Base-by-base conservation (phyloP, 495 filamentous ascomycete genomes). In the Neurospora sp. region DNA sequence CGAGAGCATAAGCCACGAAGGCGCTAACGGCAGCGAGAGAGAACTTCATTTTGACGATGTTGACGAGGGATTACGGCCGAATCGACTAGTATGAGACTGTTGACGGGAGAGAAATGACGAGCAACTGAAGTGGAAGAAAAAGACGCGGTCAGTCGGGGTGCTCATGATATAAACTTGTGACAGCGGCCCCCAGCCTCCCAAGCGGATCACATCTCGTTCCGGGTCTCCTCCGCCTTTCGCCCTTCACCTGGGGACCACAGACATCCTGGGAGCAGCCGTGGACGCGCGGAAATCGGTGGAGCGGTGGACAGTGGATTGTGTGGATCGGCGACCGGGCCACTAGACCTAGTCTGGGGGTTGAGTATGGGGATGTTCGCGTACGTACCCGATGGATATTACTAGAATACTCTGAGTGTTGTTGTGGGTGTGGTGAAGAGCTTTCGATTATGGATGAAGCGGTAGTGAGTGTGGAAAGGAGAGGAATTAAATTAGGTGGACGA, bases 41-140 rank as follows among this genome's bases (percentile, higher is more conserved):
- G 76, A 78, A 79, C 82, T 86, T 85, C 85, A 87, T 87, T 71
- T 77, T 86, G 80, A 69, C 72, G 73, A 48, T 73, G 69, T 66
- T 71, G 71, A 31, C 14, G 53, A 5, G 27, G 1, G 5, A 35
- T 66, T 66, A 66, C 53, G 53, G 22, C 31, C 14, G 27, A 35
- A 35, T 66, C 53, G 27, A 66, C 2, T 66, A 7, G 14, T 69
- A 31, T 38, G 44, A 39, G 18, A 38, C 20, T 53, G 41, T 66
- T 40, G 42, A 69, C 20, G 72, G 11, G 46, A 48, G 40, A 72
- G 72, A 73, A 69, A 70, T 69, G 18, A 31, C 20, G 48, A 27
- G 48, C 48, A 59, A 18, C 53, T 66, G 14, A 66, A 66, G 27
- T 35, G 53, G 14, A 66, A 35, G 53, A 35, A 66, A 66, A 66